These are phyloP conservation scores for Termitomyces sp. DNA, from an alignment of 768 basidiomycete species.

Conservation along the genomic window DNA sequence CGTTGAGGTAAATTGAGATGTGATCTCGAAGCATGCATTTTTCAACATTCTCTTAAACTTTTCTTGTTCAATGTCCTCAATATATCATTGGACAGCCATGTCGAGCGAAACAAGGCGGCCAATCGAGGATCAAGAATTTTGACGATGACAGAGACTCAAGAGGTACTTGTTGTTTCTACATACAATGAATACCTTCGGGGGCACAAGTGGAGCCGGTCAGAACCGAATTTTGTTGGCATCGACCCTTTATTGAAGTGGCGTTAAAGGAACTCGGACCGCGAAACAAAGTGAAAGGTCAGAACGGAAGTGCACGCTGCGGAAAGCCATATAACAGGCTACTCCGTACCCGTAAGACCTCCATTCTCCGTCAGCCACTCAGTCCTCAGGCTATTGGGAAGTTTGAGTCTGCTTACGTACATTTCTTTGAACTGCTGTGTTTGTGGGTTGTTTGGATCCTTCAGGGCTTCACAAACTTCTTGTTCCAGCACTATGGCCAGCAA, in stretches of 20 bases:
- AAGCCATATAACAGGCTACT: not conserved
- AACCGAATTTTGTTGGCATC: slow-evolving; percentile 2
- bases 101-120: not conserved
- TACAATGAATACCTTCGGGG: not conserved
- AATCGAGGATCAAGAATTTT: not conserved
- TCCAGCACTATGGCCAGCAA: slow-evolving; percentile 69
- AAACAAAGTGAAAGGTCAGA: not conserved
- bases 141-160: not conserved
- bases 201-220: not conserved
- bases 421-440: not conserved
- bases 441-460: slow-evolving; percentile 10
- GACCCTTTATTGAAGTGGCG: slow-evolving; percentile 6
- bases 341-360: not conserved
- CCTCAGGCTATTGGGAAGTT: not conserved
- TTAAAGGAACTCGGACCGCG: slow-evolving; percentile 3
- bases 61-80: not conserved
- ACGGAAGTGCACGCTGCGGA: not conserved
- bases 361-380: not conserved
- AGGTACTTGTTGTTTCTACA: not conserved
- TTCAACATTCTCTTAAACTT: not conserved
- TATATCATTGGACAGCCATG: not conserved
- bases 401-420: slow-evolving; percentile 14
- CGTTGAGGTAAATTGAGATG: not conserved
- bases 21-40: not conserved
- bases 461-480: slow-evolving; percentile 14